Conservation (phyloP, 2,329 filamentous ascomycete genomes). For the Diaporthe aspalathi region DNA sequence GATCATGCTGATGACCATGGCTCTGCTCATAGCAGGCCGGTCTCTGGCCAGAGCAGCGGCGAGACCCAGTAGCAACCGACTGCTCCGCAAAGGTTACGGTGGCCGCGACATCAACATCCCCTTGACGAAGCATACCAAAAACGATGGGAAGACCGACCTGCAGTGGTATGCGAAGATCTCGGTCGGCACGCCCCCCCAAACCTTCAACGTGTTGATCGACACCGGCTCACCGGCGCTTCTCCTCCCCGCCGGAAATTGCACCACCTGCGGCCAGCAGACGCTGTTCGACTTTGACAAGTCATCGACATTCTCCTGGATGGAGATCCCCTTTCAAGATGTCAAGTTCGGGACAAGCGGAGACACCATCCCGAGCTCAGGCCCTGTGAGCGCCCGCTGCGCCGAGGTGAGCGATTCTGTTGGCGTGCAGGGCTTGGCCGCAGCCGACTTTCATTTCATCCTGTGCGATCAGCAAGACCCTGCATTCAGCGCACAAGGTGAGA, state of each 20-base stretch:
- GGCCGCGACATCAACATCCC: slow-evolving; percentile 13
- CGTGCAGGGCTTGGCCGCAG: slow-evolving; percentile 27
- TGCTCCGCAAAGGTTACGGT: not conserved
- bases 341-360: slow-evolving; percentile 33
- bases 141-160: slow-evolving; percentile 31
- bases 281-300: slow-evolving; percentile 33
- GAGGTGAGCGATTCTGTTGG: slow-evolving; percentile 27
- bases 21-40: not conserved
- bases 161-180: slow-evolving; percentile 36
- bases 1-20: not conserved
- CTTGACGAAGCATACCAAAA: slow-evolving; percentile 35
- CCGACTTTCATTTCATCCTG: slow-evolving; percentile 23
- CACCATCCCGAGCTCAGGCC: slow-evolving; percentile 30
- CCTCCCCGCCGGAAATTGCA: slow-evolving; percentile 34
- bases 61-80: not conserved
- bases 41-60: not conserved
- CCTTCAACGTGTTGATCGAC: slow-evolving; percentile 37
- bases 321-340: not conserved
- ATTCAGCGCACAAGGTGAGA: slow-evolving; percentile 28
- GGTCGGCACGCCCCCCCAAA: slow-evolving; percentile 34
- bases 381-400: slow-evolving; percentile 12
- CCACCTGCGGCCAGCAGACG: slow-evolving; percentile 30
- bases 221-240: slow-evolving; percentile 33
- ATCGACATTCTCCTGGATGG: slow-evolving; percentile 30
- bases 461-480: slow-evolving; percentile 30